phyloP scores from a whole-genome alignment of 2,329 filamentous ascomycete genomes.

The Aspergillus sp. region DNA sequence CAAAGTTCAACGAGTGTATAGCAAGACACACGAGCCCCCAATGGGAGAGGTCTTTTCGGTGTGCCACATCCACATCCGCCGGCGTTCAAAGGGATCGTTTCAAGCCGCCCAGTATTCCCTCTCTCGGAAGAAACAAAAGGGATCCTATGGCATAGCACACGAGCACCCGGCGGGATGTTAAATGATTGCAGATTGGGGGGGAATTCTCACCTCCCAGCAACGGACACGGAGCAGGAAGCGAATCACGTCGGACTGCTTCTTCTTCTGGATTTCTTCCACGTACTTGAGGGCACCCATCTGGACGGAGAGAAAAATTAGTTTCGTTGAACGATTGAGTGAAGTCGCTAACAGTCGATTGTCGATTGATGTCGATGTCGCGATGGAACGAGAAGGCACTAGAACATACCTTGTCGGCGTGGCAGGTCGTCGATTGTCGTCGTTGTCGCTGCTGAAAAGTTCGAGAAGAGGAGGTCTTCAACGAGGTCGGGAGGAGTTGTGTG shows the following conservation, averaged over 20 bases:
- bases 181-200: slow-evolving; percentile 33
- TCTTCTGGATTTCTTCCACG: slow-evolving; percentile 99
- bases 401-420: slow-evolving; percentile 46
- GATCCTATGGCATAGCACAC: slow-evolving; percentile 35
- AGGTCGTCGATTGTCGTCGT: slow-evolving; percentile 44
- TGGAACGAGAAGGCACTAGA: background rate
- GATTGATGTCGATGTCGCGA: background rate
- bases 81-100: slow-evolving; percentile 20
- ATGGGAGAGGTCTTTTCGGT: slow-evolving; percentile 20
- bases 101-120: slow-evolving; percentile 31
- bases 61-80: slow-evolving; percentile 48
- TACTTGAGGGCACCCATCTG: slow-evolving; percentile 99
- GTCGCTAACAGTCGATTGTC: background rate
- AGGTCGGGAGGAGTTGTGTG: slow-evolving; percentile 31
- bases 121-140: slow-evolving; percentile 19
- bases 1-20: slow-evolving; percentile 99
- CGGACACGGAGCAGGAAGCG: slow-evolving; percentile 99
- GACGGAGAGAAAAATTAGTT: slow-evolving; percentile 14
- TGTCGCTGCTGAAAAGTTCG: slow-evolving; percentile 39
- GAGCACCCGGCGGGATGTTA: slow-evolving; percentile 37
- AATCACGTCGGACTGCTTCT: slow-evolving; percentile 99
- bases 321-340: background rate
- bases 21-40: slow-evolving; percentile 56
- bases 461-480: slow-evolving; percentile 28
- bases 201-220: slow-evolving; percentile 86